Evolutionary conservation across 257 asterid genomes (phyloP), one percentile per base, ranked within the genome.

Genomic region (Solanum pennellii): DNA sequence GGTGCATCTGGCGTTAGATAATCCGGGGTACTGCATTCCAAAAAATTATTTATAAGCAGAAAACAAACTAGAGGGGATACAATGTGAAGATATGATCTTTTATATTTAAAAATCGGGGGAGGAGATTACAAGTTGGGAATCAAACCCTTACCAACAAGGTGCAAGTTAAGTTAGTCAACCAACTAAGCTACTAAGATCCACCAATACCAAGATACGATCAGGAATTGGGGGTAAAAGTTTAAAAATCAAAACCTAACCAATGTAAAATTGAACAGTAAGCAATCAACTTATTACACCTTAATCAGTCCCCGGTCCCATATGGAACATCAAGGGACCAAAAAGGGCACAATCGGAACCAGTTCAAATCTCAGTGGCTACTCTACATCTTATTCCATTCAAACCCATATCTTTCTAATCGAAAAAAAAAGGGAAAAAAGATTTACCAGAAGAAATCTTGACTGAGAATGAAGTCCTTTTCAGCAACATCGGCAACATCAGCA

Each of bases 401-500:
- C 31, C 20, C 82, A 37, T 21, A 20, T 73, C 9, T 5, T 72
- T 33, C 80, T 33, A 72, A 37, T 20, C 18, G 16, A 2, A 23
- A 23, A n/a, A 45, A 31, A 9, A 73, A 85, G 7, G 29, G 5
- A 39, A 31, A 45, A 85, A 16, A 15, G 1, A 3, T 62, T 83
- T 73, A 95, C 99, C 98, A 97, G 92, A 97, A 97, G 93, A 97
- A 95, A 86, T 97, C 99, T 89, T 97, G 99, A 88, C 99, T 97
- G 87, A 95, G 99, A 89, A 97, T 95, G 89, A 90, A 93, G 83
- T 93, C 97, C 56, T 91, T 94, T 62, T 90, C 98, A 65, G 92
- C 94, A 37, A 29, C 45, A 73, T 60, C 88, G 42, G 85, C 89
- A 44, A 69, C 56, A 47, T 47, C 21, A 15, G 21, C 84, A 2